Percentiles rank a stretch among this genome's conserved stretches.
phyloP scores from a whole-genome alignment of 768 basidiomycete genomes.

The Russula abietina region DNA sequence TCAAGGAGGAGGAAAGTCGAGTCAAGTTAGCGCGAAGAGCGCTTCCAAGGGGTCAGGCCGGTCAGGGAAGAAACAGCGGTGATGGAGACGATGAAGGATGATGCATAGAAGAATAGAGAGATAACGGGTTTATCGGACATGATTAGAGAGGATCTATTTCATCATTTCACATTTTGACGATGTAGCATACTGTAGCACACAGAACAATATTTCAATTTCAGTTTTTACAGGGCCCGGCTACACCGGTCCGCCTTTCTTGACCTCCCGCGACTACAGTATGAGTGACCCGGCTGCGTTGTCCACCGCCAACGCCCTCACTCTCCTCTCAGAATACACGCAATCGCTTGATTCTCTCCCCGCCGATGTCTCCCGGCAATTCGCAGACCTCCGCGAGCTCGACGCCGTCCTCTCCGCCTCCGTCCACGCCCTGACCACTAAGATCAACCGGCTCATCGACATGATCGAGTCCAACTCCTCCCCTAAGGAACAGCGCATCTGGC shows the following conservation, averaged over 20 bases:
- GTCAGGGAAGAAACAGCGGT: slow-evolving; percentile 19
- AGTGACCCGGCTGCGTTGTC: slow-evolving; percentile 29
- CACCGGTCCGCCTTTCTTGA: neutral
- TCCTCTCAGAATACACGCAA: slow-evolving; percentile 83
- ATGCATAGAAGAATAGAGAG: neutral
- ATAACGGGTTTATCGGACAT: too few species aligned
- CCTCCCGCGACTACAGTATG: neutral
- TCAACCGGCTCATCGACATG: slow-evolving; percentile 66
- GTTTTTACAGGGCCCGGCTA: too few species aligned
- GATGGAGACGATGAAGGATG: neutral
- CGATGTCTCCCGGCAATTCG: slow-evolving; percentile 90
- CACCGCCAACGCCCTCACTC: slow-evolving; percentile 56
- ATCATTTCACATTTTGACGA: too few species aligned
- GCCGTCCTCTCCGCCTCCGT: slow-evolving; percentile 92
- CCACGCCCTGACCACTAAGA: slow-evolving; percentile 71
- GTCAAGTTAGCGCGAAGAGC: neutral
- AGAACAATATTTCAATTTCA: too few species aligned
- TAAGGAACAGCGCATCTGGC: slow-evolving; percentile 74
- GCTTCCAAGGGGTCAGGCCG: slow-evolving; percentile 4
- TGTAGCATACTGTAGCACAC: too few species aligned
- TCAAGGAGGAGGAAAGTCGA: slow-evolving; percentile 1
- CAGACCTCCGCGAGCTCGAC: slow-evolving; percentile 96
- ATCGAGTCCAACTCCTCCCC: slow-evolving; percentile 56
- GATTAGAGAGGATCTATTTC: neutral
- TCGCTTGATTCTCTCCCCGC: slow-evolving; percentile 89